A percentile compares a stretch with the other conserved stretches of the same genome.
Evolutionary conservation across 208 protist species (phyloP).

Genomic region (Lotmaria passim): DNA sequence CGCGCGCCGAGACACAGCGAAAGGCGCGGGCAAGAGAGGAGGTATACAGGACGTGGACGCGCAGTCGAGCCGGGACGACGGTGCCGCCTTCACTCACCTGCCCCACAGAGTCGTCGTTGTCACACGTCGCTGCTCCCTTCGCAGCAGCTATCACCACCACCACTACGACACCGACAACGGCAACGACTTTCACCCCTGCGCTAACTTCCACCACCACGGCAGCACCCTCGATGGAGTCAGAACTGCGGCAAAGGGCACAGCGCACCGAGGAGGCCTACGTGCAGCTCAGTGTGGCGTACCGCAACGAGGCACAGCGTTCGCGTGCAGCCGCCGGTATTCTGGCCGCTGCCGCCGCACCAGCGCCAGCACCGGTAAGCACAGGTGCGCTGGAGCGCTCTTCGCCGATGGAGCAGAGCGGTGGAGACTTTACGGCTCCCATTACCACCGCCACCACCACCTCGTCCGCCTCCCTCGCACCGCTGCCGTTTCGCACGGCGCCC

Average conservation of each 20-base stretch:
- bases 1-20: conserved; percentile 12
- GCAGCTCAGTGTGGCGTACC: conserved; percentile 32
- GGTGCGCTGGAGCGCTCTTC: too few species aligned
- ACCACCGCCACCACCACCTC: neutral
- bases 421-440: neutral
- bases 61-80: neutral
- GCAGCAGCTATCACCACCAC: neutral
- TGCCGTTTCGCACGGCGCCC: conserved; percentile 24
- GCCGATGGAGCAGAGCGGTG: neutral
- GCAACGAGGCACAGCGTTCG: conserved; percentile 28
- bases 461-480: neutral
- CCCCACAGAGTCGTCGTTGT: too few species aligned
- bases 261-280: conserved; percentile 32
- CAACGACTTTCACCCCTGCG: neutral
- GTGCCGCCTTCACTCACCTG: too few species aligned
- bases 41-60: conserved; percentile 14
- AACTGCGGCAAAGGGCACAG: conserved; percentile 22
- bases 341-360: neutral
- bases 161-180: neutral
- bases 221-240: conserved; percentile 12
- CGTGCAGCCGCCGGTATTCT: conserved; percentile 24
- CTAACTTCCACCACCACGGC: neutral
- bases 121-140: neutral
- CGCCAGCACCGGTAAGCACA: neutral
- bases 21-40: conserved; percentile 15